phyloP scores from a whole-genome alignment of 768 basidiomycete genomes.

The Lactifluus hygrophoroides region DNA sequence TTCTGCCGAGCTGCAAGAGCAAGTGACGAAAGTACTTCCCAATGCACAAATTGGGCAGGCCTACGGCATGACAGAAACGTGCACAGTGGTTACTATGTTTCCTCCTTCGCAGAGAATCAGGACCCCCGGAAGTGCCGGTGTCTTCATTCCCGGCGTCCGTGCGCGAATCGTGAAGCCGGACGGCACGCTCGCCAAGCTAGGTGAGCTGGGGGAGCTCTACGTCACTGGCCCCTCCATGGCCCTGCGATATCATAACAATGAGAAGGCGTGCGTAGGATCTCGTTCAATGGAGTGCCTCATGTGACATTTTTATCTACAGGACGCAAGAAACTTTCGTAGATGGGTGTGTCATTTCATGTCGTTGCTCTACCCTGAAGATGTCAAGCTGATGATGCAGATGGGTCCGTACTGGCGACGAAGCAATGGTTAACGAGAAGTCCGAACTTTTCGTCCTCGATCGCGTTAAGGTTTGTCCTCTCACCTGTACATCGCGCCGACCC shows the following conservation, averaged over 20 bases:
- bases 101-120: slow-evolving; percentile 39
- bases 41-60: slow-evolving; percentile 50
- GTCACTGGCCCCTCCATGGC: slow-evolving; percentile 35
- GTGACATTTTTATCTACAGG: slow-evolving; percentile 27
- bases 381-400: slow-evolving; percentile 33
- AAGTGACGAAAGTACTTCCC: slow-evolving; percentile 42
- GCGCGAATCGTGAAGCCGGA: slow-evolving; percentile 45
- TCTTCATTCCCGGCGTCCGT: slow-evolving; percentile 40
- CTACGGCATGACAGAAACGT: slow-evolving; percentile 63
- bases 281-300: neutral
- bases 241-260: slow-evolving; percentile 42
- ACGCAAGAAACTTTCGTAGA: slow-evolving; percentile 60
- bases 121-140: slow-evolving; percentile 39
- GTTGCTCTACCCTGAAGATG: neutral
- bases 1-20: slow-evolving; percentile 27
- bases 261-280: slow-evolving; percentile 41
- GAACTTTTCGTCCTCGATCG: slow-evolving; percentile 55
- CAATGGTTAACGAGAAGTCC: slow-evolving; percentile 40
- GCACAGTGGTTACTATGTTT: slow-evolving; percentile 44
- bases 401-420: slow-evolving; percentile 62
- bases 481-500: neutral
- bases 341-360: slow-evolving; percentile 34
- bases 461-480: slow-evolving; percentile 37
- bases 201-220: slow-evolving; percentile 51
- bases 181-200: slow-evolving; percentile 41